A percentile compares a stretch with the other conserved stretches of the same genome.
These are phyloP conservation scores for Eremothecium cymbalariae DNA, from an alignment of 1,139 yeast genomes.

Conservation along the genomic window DNA sequence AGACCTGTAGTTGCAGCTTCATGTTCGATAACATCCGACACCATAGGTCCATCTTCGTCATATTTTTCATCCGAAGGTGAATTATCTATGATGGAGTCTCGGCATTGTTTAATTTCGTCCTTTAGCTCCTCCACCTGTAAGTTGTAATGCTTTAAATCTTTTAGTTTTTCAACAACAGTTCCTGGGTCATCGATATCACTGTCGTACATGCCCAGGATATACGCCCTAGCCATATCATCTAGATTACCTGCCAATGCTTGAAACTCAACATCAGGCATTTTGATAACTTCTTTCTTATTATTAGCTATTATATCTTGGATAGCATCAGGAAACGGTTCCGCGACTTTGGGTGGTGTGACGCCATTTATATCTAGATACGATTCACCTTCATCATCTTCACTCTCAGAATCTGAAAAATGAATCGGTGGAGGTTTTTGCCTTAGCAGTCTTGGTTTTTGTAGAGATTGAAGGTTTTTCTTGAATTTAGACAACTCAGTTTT, in stretches of 20 bases:
- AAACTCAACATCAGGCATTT: constrained; percentile 35
- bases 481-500: background rate
- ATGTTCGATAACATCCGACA: constrained; percentile 36
- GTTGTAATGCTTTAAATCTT: constrained; percentile 50
- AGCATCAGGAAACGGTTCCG: constrained; percentile 4
- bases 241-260: constrained; percentile 37
- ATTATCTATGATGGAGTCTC: constrained; percentile 14
- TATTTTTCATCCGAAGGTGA: constrained; percentile 27
- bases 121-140: constrained; percentile 38
- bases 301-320: constrained; percentile 9
- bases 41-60: constrained; percentile 23
- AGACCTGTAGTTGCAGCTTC: constrained; percentile 32
- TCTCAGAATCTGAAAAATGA: background rate
- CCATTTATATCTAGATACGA: constrained; percentile 9
- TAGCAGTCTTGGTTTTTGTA: constrained; percentile 11
- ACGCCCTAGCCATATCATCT: constrained; percentile 56
- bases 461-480: constrained; percentile 12
- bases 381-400: constrained; percentile 6
- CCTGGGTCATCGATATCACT: constrained; percentile 53
- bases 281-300: constrained; percentile 12
- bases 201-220: constrained; percentile 51
- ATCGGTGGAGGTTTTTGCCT: background rate
- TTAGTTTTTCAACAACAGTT: constrained; percentile 45
- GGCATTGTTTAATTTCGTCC: constrained; percentile 25
- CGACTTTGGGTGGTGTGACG: constrained; percentile 1